phyloP scores from a whole-genome alignment of 2,329 filamentous ascomycete species.

The Chaetomium sp. region DNA sequence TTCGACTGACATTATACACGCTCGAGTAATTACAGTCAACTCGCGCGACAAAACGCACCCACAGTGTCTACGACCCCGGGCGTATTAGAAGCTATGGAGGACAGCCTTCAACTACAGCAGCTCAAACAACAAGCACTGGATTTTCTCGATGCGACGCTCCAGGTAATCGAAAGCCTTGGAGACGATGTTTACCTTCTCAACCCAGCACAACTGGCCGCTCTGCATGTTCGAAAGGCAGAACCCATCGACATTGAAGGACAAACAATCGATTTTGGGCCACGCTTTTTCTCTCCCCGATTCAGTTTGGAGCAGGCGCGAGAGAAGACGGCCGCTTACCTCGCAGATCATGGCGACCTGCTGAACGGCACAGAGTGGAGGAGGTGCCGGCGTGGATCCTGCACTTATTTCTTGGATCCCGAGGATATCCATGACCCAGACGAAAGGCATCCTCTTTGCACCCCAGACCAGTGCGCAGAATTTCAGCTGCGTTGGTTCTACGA shows the following conservation, averaged over 20 bases:
- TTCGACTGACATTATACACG: no score
- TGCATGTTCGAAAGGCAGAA: background rate
- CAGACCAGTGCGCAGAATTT: background rate
- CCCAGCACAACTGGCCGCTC: background rate
- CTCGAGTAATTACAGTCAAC: no score
- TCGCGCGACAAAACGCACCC: no score
- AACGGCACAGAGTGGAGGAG: background rate
- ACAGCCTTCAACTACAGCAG: no score
- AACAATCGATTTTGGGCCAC: background rate
- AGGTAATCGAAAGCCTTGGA: background rate
- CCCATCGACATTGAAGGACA: slow-evolving; percentile 4
- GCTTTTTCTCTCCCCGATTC: slow-evolving; percentile 1
- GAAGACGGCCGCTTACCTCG: background rate
- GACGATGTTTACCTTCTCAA: background rate
- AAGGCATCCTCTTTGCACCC: background rate
- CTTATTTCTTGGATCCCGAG: no score
- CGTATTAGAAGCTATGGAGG: no score
- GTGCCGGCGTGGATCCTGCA: slow-evolving; percentile 4
- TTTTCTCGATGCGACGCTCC: no score
- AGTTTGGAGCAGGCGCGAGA: background rate
- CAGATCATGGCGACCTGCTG: background rate
- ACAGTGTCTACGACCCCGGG: no score
- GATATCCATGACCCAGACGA: background rate
- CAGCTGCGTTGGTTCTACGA: background rate
- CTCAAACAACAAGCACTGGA: no score